Percentiles rank a stretch among this genome's conserved stretches.
Evolutionary conservation across 2,329 filamentous ascomycete genomes (phyloP).

Genomic region (Calonectria ilicicola): DNA sequence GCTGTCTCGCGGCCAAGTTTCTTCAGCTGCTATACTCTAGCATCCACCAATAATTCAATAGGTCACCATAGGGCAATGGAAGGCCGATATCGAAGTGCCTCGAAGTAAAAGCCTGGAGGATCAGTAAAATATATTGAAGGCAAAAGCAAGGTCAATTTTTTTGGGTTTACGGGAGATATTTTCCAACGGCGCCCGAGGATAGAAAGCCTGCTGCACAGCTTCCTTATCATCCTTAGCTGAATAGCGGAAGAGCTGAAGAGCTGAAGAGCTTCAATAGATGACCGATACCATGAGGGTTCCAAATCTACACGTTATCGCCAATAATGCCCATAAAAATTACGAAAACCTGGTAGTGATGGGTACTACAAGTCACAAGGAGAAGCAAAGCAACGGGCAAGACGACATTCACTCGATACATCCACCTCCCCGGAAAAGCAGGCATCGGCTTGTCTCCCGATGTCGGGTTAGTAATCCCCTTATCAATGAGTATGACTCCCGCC

Average conservation of each 20-base stretch:
- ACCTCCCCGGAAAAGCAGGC: neutral
- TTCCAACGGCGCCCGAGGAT: constrained; percentile 44
- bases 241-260: neutral
- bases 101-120: neutral
- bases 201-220: constrained; percentile 37
- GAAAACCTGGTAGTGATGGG: neutral
- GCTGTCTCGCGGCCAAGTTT: no score
- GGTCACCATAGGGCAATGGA: constrained; percentile 20
- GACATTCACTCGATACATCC: neutral
- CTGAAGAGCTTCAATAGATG: no score
- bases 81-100: neutral
- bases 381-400: neutral
- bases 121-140: constrained; percentile 24
- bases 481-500: neutral
- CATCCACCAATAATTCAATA: neutral
- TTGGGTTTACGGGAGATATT: constrained; percentile 39
- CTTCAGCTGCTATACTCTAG: no score
- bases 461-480: constrained; percentile 10
- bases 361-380: no score
- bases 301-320: no score
- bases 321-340: neutral
- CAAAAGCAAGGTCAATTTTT: constrained; percentile 29
- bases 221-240: neutral
- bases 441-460: neutral
- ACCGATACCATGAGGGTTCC: no score